A percentile compares a stretch with the other conserved stretches of the same genome.
Conservation (phyloP, 768 basidiomycete genomes). For the Auriscalpium orientale region DNA sequence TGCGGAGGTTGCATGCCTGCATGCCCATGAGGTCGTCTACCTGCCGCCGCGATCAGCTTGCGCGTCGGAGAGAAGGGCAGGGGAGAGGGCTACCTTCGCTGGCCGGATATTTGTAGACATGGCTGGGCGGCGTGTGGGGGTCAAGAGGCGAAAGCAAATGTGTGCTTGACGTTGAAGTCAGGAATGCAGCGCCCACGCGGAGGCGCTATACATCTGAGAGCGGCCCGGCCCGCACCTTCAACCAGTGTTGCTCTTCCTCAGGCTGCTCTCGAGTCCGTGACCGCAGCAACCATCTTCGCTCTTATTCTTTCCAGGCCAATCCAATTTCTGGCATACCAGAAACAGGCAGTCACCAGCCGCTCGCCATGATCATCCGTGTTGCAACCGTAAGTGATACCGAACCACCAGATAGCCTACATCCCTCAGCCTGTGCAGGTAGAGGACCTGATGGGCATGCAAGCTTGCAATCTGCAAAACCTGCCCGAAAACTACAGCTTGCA, state of each 20-base stretch:
- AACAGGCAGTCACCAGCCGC: no score
- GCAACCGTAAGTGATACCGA: background rate
- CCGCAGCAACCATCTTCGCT: no score
- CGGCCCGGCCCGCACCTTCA: no score
- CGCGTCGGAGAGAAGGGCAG: background rate
- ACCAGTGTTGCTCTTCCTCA: no score
- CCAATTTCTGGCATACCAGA: no score
- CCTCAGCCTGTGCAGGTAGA: conserved; percentile 45
- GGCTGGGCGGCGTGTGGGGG: background rate
- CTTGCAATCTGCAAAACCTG: conserved; percentile 86
- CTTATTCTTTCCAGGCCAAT: no score
- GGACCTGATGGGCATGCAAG: conserved; percentile 89
- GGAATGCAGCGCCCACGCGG: no score
- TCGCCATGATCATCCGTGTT: background rate
- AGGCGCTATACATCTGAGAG: no score
- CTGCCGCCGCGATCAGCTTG: conserved; percentile 28
- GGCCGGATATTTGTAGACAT: conserved; percentile 40
- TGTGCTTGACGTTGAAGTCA: no score
- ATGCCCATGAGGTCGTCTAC: conserved; percentile 84
- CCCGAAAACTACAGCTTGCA: conserved; percentile 88
- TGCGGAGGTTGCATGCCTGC: conserved; percentile 92
- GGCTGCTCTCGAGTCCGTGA: no score
- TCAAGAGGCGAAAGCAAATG: no score
- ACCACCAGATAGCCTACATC: background rate
- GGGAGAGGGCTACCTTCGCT: conserved; percentile 23